Percentiles rank a stretch among this genome's conserved stretches.
phyloP scores from a whole-genome alignment of 2,329 filamentous ascomycete species.

The Calonectria pauciramosa region DNA sequence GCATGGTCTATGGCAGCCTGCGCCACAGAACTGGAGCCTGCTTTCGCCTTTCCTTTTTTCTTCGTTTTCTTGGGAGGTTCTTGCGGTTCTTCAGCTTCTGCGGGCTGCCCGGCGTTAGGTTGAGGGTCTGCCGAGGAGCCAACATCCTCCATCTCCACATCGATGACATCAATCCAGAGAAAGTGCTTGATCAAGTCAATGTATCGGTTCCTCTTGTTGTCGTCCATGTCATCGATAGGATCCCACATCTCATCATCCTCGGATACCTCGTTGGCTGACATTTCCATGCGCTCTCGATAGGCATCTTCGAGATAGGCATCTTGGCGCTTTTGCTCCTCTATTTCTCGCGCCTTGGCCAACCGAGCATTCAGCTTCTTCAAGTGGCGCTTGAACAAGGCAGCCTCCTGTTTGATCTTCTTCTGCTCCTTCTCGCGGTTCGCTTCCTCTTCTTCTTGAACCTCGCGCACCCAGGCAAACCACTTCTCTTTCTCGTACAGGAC shows the following conservation, averaged over 20 bases:
- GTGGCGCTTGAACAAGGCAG: conserved; percentile 45
- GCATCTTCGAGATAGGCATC: conserved; percentile 47
- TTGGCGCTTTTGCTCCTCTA: conserved; percentile 44
- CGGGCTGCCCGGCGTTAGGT: not conserved
- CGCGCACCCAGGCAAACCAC: conserved; percentile 43
- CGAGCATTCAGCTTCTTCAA: conserved; percentile 42
- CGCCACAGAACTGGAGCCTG: not conserved
- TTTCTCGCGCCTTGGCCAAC: conserved; percentile 33
- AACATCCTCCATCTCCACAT: not conserved
- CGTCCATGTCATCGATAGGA: conserved; percentile 44
- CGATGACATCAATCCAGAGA: conserved; percentile 42
- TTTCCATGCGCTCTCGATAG: conserved; percentile 39
- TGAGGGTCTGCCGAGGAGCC: not conserved
- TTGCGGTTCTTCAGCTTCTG: not conserved
- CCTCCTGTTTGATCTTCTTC: conserved; percentile 47
- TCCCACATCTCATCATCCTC: conserved; percentile 45
- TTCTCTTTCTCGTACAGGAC: conserved; percentile 42
- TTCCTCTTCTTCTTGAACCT: conserved; percentile 43
- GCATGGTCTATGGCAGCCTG: not conserved
- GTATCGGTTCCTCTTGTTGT: conserved; percentile 41
- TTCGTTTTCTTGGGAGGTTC: conserved; percentile 29
- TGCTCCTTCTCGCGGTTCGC: conserved; percentile 44
- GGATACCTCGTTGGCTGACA: conserved; percentile 30
- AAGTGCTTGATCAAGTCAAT: conserved; percentile 48
- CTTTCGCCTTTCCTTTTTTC: conserved; percentile 34